These are phyloP conservation scores for Physaria fendleri DNA, from an alignment of 345 rosid genomes.

Conservation along the genomic window DNA sequence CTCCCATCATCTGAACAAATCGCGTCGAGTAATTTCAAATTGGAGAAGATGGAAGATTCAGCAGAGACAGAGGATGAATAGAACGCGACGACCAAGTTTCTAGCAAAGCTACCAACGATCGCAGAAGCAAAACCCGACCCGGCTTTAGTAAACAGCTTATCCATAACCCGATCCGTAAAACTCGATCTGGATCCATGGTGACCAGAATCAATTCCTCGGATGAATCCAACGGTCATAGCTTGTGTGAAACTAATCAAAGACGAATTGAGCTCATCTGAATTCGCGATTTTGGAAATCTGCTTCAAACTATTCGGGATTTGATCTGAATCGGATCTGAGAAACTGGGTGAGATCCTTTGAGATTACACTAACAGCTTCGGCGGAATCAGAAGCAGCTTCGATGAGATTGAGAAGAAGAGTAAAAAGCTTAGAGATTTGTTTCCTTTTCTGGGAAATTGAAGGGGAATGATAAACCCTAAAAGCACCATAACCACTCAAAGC, in stretches of 20 bases:
- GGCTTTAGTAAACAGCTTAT: constrained; percentile 54
- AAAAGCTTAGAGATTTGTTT: constrained; percentile 44
- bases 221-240: constrained; percentile 49
- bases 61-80: constrained; percentile 13
- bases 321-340: constrained; percentile 58
- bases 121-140: constrained; percentile 76
- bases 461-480: constrained; percentile 54
- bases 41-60: not conserved
- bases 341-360: constrained; percentile 46
- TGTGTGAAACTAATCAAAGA: constrained; percentile 39
- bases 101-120: constrained; percentile 78
- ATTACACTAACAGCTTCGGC: constrained; percentile 45
- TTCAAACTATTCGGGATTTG: constrained; percentile 62
- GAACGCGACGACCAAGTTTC: constrained; percentile 51
- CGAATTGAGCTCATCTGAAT: constrained; percentile 50
- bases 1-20: constrained; percentile 41
- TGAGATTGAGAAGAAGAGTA: constrained; percentile 43
- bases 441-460: constrained; percentile 46
- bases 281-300: constrained; percentile 56
- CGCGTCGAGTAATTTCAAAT: constrained; percentile 37
- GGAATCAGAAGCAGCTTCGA: constrained; percentile 55
- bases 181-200: constrained; percentile 28
- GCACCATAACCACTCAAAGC: constrained; percentile 55
- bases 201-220: constrained; percentile 39
- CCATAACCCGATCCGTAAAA: constrained; percentile 47